These are phyloP conservation scores for Talaromyces sp. DNA, from an alignment of 2,329 filamentous ascomycete species.

Conservation along the genomic window DNA sequence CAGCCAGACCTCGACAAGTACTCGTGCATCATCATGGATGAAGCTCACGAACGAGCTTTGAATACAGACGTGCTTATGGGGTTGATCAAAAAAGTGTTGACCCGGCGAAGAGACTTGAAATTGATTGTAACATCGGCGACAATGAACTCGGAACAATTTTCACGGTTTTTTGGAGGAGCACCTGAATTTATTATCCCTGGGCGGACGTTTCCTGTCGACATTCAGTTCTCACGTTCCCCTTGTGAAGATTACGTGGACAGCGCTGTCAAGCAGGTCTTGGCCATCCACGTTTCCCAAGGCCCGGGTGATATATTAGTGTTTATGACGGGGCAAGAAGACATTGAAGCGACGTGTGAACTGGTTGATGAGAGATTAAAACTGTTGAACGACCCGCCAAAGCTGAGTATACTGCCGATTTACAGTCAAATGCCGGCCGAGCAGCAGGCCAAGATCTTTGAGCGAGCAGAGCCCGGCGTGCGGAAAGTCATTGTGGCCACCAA, in stretches of 20 bases:
- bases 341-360: constrained; percentile 92
- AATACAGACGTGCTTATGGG: constrained; percentile 98
- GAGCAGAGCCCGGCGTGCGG: constrained; percentile 79
- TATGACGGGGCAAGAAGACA: constrained; percentile 99
- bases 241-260: constrained; percentile 98
- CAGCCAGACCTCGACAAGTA: constrained; percentile 93
- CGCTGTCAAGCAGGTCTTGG: constrained; percentile 89
- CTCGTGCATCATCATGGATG: constrained; percentile 98
- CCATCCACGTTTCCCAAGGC: constrained; percentile 93
- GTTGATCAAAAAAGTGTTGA: constrained; percentile 92
- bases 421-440: constrained; percentile 98
- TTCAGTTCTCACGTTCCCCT: constrained; percentile 89
- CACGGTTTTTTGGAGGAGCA: constrained; percentile 90
- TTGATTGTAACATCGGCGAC: constrained; percentile 97
- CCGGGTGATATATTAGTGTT: constrained; percentile 93
- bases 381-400: constrained; percentile 88
- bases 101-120: constrained; percentile 83
- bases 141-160: constrained; percentile 96
- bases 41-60: constrained; percentile 91
- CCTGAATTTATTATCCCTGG: constrained; percentile 96
- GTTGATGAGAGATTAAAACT: constrained; percentile 80
- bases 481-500: constrained; percentile 99
- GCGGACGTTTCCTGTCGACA: constrained; percentile 92
- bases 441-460: constrained; percentile 96
- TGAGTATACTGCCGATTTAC: constrained; percentile 95